Conservation (phyloP, 1,284 basidiomycete species). For the Anthracocystis panici-leucophaei region DNA sequence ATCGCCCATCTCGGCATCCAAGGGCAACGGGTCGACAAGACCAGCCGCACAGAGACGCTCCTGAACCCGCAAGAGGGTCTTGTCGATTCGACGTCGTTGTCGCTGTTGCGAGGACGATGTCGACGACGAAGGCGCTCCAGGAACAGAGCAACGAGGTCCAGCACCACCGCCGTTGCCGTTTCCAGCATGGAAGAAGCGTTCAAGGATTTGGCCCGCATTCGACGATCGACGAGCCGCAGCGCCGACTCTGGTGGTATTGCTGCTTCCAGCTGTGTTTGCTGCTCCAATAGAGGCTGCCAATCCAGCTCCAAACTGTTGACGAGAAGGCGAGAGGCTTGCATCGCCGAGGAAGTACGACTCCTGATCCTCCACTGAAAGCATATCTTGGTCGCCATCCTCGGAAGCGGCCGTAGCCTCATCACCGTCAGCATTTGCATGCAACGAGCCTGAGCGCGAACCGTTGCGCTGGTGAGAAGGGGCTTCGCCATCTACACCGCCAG, state of each 20-base stretch:
- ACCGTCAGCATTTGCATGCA: conserved; percentile 5
- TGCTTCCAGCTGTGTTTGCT: conserved; percentile 10
- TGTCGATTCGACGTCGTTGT: conserved; percentile 53
- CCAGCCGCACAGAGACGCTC: conserved; percentile 60
- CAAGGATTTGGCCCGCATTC: conserved; percentile 25
- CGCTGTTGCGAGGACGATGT: conserved; percentile 17
- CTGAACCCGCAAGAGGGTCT: conserved; percentile 54
- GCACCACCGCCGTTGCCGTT: conserved; percentile 1
- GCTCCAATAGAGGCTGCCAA: conserved; percentile 21
- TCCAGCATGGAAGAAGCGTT: conserved; percentile 37
- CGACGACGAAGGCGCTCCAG: background rate
- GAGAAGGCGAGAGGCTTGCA: conserved; percentile 26
- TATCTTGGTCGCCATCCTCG: conserved; percentile 36
- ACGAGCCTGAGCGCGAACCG: background rate
- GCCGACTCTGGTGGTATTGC: conserved; percentile 8
- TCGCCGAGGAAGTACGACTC: conserved; percentile 48
- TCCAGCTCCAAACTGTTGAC: conserved; percentile 7
- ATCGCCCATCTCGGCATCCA: conserved; percentile 65
- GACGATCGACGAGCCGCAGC: conserved; percentile 20
- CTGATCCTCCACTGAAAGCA: conserved; percentile 48
- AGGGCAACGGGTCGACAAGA: conserved; percentile 58
- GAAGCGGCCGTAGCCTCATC: conserved; percentile 2
- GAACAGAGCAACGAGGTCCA: conserved; percentile 8
- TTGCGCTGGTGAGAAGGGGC: conserved; percentile 25
- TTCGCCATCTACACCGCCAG: conserved; percentile 63